Conservation (phyloP, 2,329 filamentous ascomycete species). For the Sarocladium brachiariae region DNA sequence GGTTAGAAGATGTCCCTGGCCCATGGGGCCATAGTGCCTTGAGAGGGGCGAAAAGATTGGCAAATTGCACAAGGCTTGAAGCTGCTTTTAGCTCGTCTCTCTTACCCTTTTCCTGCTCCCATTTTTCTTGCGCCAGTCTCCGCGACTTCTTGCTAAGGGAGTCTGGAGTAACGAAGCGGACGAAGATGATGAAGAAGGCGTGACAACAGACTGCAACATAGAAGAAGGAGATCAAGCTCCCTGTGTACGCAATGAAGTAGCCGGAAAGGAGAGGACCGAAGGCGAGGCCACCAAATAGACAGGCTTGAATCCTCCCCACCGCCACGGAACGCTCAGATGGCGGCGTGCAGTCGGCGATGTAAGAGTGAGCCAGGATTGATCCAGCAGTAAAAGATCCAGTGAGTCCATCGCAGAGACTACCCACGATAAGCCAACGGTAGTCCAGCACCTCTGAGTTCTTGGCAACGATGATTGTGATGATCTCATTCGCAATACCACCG, state of each 20-base stretch:
- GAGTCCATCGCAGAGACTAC: conserved; percentile 72
- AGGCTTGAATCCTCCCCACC: conserved; percentile 87
- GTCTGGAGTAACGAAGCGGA: conserved; percentile 71
- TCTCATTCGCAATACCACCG: conserved; percentile 68
- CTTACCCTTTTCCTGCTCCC: conserved; percentile 37
- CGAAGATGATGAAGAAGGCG: conserved; percentile 62
- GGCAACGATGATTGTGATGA: conserved; percentile 71
- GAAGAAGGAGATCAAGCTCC: conserved; percentile 73
- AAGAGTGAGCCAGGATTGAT: conserved; percentile 71
- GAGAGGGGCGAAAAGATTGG: conserved; percentile 71
- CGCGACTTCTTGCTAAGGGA: conserved; percentile 73
- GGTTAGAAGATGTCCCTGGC: conserved; percentile 44
- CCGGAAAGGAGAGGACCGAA: conserved; percentile 77
- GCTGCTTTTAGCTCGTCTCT: conserved; percentile 21
- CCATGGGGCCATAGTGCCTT: conserved; percentile 70
- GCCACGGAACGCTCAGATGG: conserved; percentile 72
- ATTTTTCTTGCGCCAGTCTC: conserved; percentile 60
- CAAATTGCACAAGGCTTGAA: conserved; percentile 27
- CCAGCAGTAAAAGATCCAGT: conserved; percentile 84
- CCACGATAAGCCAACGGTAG: conserved; percentile 73
- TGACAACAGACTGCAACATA: conserved; percentile 73
- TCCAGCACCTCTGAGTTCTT: conserved; percentile 65
- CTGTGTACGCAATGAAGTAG: conserved; percentile 69
- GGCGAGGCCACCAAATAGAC: conserved; percentile 82
- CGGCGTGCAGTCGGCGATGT: conserved; percentile 81